A percentile compares a stretch with the other conserved stretches of the same genome.
Evolutionary conservation across 192 early-diverging fungal species (phyloP).

Genomic region (Backusella liffmaniae): DNA sequence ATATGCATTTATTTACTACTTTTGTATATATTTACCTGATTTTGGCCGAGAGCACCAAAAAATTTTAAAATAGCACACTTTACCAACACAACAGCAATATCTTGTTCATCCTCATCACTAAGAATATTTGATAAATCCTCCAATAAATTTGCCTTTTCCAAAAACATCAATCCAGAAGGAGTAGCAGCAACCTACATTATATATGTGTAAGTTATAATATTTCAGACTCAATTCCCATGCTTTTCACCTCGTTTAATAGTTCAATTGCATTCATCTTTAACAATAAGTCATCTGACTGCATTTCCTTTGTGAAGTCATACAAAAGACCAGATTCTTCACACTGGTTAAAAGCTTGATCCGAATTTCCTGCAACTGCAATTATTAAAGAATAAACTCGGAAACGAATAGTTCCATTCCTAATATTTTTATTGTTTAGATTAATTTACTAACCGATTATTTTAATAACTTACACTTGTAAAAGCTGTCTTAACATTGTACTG

Average conservation of each 20-base stretch:
- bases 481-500: slow-evolving; percentile 7
- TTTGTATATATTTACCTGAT: slow-evolving; percentile 15
- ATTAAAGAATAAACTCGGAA: slow-evolving; percentile 53
- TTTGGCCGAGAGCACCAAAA: slow-evolving; percentile 38
- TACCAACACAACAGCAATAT: slow-evolving; percentile 33
- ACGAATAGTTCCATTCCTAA: slow-evolving; percentile 36
- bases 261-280: slow-evolving; percentile 47
- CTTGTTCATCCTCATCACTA: slow-evolving; percentile 16
- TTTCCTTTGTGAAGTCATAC: slow-evolving; percentile 28
- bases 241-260: slow-evolving; percentile 40
- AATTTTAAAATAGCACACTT: slow-evolving; percentile 45
- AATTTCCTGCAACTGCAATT: slow-evolving; percentile 33
- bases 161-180: slow-evolving; percentile 34
- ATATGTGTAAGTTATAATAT: not conserved
- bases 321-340: slow-evolving; percentile 38
- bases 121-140: slow-evolving; percentile 32
- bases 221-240: no score
- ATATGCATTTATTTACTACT: not conserved
- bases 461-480: not conserved
- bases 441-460: not conserved
- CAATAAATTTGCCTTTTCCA: slow-evolving; percentile 36
- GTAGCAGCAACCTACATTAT: slow-evolving; percentile 25
- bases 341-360: slow-evolving; percentile 32
- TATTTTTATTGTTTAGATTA: not conserved
- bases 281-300: slow-evolving; percentile 42